Evolutionary conservation across 331 rosid genomes (phyloP), one percentile per base, ranked within the genome.

Genomic region (Prunus yedoensis): DNA sequence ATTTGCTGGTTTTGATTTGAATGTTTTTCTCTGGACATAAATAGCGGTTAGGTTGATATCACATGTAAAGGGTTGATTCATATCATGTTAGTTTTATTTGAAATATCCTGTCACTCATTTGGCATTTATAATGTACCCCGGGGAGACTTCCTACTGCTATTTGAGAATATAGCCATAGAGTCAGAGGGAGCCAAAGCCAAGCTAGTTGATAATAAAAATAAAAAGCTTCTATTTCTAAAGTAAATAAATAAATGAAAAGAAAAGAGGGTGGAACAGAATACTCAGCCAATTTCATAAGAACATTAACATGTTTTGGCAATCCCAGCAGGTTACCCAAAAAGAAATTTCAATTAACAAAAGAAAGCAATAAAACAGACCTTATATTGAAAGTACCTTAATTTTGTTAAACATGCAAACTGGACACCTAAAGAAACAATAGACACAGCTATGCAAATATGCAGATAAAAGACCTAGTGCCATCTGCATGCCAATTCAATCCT

Each of bases 401-500:
- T 41, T 27, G 76, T 58, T 57, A 14, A 17, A 4, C 62, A 43
- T 41, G 54, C 7, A 41, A 62, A 62, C 0, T 16, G 43, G n/a
- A 66, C 70, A 16, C 17, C 20, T 4, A 53, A 66, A 52, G 68
- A 74, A 35, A 60, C 46, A 25, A 69, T 8, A 68, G 23, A 62
- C 52, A 21, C 57, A 17, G 69, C 51, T 30, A 66, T n/a, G 63
- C 78, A 64, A 58, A 72, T 21, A 66, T 20, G 63, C 78, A 64
- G 63, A 72, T 53, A 41, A 15, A 53, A 70, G 25, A 30, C 61
- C 45, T 65, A 78, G 75, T 64, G 78, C 64, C 52, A 20, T 21
- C 16, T 10, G 27, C 63, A 66, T 21, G 38, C 61, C 38, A 21
- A 38, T 41, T 52, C 75, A 9, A 50, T 67, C 66, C 84, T 89